Percentiles rank a stretch among this genome's conserved stretches.
Conservation (phyloP, 768 basidiomycete genomes). For the Tylopilus subfusipes region DNA sequence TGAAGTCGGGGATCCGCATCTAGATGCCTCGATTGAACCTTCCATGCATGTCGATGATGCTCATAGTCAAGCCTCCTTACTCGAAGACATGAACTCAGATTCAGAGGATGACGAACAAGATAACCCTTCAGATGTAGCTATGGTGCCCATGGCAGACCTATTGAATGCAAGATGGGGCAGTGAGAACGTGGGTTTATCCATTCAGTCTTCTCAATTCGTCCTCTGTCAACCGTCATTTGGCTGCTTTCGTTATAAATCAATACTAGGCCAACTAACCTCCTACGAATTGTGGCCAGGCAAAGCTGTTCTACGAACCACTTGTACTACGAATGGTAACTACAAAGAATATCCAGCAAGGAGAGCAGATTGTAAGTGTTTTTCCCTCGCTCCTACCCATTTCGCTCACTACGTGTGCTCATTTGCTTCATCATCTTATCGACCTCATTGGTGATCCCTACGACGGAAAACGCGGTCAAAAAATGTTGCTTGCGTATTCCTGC, state of each 20-base stretch:
- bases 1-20: conserved; percentile 32
- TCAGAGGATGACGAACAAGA: conserved; percentile 45
- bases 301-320: conserved; percentile 74
- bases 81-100: conserved; percentile 34
- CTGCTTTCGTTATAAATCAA: background rate
- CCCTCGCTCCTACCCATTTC: background rate
- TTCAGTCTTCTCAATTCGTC: background rate
- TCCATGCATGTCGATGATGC: conserved; percentile 32
- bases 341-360: conserved; percentile 64
- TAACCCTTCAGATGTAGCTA: conserved; percentile 65
- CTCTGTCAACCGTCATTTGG: background rate
- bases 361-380: conserved; percentile 72
- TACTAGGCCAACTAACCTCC: background rate
- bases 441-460: background rate
- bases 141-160: conserved; percentile 97
- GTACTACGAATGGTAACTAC: conserved; percentile 80
- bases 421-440: background rate
- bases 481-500: background rate
- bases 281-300: conserved; percentile 50
- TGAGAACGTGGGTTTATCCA: conserved; percentile 65
- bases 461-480: background rate
- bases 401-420: background rate
- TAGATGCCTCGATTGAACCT: conserved; percentile 12
- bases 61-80: conserved; percentile 1
- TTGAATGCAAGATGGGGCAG: conserved; percentile 83